Conservation (phyloP, 1,284 basidiomycete species). For the Sanguinoderma infundibulare region DNA sequence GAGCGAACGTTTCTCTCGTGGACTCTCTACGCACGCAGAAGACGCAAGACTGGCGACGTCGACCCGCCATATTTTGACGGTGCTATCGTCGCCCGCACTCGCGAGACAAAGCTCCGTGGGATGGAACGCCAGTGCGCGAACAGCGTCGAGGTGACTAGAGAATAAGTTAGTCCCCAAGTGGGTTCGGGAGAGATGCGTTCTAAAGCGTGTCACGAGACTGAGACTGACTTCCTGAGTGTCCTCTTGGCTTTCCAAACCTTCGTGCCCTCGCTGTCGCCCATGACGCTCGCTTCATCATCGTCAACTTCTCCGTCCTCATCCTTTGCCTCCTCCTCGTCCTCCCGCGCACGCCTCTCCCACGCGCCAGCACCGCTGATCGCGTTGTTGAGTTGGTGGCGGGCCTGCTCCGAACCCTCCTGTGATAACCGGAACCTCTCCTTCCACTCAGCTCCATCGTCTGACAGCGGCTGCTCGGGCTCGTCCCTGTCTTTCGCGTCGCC, state of each 20-base stretch:
- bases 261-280: constrained; percentile 66
- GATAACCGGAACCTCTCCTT: constrained; percentile 71
- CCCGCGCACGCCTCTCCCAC: constrained; percentile 46
- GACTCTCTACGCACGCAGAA: constrained; percentile 59
- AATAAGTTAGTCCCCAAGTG: constrained; percentile 27
- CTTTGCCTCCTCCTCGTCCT: constrained; percentile 58
- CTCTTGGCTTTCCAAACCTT: constrained; percentile 86
- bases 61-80: constrained; percentile 95
- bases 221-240: constrained; percentile 84
- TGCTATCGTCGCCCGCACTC: constrained; percentile 93
- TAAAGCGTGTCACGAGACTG: constrained; percentile 41
- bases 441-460: constrained; percentile 84
- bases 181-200: constrained; percentile 13
- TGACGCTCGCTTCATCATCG: constrained; percentile 62
- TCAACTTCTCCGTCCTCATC: constrained; percentile 45
- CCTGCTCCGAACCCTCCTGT: constrained; percentile 56
- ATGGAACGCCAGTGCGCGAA: constrained; percentile 89
- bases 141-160: constrained; percentile 89
- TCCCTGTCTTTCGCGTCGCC: constrained; percentile 48
- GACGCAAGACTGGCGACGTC: constrained; percentile 74
- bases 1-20: constrained; percentile 14
- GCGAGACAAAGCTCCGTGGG: constrained; percentile 83
- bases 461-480: constrained; percentile 63
- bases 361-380: constrained; percentile 36
- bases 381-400: constrained; percentile 31